Evolutionary conservation across 805 yeast genomes (phyloP).

Genomic region (Cyberlindnera veronae): DNA sequence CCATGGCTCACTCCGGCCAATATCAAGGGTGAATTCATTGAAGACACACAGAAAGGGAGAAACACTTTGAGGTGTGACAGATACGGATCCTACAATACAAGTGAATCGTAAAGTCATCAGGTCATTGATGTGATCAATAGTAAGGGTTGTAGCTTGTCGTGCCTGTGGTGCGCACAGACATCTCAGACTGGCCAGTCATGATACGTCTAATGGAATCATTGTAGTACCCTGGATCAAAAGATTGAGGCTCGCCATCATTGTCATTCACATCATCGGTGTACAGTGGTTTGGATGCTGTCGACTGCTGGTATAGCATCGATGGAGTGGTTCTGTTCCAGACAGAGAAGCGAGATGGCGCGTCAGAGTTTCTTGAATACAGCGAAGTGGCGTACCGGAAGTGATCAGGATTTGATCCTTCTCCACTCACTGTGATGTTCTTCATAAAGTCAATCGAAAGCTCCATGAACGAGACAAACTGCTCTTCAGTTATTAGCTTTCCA

Average conservation of each 20-base stretch:
- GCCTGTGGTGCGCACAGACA: constrained; percentile 14
- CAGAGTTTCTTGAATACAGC: constrained; percentile 7
- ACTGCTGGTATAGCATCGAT: background rate
- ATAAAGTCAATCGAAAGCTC: constrained; percentile 35
- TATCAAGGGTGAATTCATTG: constrained; percentile 11
- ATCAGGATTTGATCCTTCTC: constrained; percentile 2
- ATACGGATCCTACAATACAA: constrained; percentile 22
- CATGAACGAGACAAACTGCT: constrained; percentile 60
- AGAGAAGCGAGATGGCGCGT: constrained; percentile 6
- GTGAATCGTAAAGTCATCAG: background rate
- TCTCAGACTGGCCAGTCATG: background rate
- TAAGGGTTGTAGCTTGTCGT: constrained; percentile 15
- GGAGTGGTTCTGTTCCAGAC: constrained; percentile 3
- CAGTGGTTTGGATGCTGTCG: background rate
- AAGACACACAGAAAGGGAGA: constrained; percentile 18
- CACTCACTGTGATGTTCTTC: constrained; percentile 20
- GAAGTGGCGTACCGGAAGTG: constrained; percentile 6
- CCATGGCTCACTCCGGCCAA: no score
- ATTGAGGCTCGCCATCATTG: background rate
- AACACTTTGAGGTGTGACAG: constrained; percentile 19
- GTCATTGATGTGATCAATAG: no score
- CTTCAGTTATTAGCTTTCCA: constrained; percentile 53
- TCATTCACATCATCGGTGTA: background rate
- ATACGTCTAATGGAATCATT: background rate
- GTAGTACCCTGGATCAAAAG: background rate